Conservation (phyloP, 257 asterid species). For the Phtheirospermum japonicum region DNA sequence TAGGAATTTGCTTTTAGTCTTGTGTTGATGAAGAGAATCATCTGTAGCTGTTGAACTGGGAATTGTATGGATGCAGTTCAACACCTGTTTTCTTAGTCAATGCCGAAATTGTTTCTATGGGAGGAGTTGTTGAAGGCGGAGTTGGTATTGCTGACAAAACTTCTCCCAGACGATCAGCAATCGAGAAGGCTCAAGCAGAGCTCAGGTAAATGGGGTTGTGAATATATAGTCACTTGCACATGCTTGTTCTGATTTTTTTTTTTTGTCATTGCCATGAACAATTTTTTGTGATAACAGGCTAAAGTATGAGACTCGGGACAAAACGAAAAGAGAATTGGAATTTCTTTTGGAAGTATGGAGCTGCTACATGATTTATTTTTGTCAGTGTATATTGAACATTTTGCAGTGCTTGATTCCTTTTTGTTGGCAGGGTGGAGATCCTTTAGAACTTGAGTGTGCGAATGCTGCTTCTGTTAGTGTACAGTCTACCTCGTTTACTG, state of each 20-base stretch:
- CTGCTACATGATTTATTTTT: slow-evolving; percentile 29
- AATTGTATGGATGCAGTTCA: slow-evolving; percentile 67
- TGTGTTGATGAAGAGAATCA: slow-evolving; percentile 44
- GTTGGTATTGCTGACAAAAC: slow-evolving; percentile 64
- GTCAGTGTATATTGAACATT: slow-evolving; percentile 22
- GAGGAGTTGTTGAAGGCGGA: slow-evolving; percentile 87
- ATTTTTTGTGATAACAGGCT: slow-evolving; percentile 54
- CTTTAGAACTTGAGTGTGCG: slow-evolving; percentile 66
- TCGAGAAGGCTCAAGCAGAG: slow-evolving; percentile 77
- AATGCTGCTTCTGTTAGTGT: slow-evolving; percentile 71
- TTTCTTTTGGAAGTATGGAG: slow-evolving; percentile 81
- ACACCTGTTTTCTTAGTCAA: slow-evolving; percentile 66
- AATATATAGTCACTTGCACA: slow-evolving; percentile 21
- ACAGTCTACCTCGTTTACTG: slow-evolving; percentile 82
- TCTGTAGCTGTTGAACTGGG: slow-evolving; percentile 49
- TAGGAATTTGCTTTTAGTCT: slow-evolving; percentile 37
- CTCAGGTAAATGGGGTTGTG: slow-evolving; percentile 62
- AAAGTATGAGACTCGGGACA: slow-evolving; percentile 74
- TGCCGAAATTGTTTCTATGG: slow-evolving; percentile 94
- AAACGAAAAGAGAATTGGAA: slow-evolving; percentile 81
- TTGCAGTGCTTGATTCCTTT: slow-evolving; percentile 30
- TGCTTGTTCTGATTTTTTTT: slow-evolving; percentile 14
- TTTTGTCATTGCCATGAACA: slow-evolving; percentile 19
- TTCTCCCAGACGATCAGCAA: slow-evolving; percentile 72
- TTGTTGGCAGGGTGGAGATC: slow-evolving; percentile 84